Conservation (phyloP, 2,329 filamentous ascomycete genomes). For the Endoconidiophora polonica region DNA sequence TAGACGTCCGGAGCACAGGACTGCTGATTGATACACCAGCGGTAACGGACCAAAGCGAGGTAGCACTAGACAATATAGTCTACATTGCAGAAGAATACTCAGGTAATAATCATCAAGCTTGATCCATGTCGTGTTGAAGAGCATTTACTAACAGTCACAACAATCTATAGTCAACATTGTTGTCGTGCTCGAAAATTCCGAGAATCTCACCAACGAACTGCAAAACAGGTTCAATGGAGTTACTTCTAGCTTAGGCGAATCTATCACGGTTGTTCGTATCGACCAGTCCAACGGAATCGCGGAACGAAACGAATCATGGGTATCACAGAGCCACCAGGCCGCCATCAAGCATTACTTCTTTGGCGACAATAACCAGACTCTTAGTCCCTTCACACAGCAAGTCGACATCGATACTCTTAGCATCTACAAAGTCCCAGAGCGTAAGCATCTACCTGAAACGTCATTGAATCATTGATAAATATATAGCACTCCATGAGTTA, state of each 20-base stretch:
- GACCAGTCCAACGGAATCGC: constrained; percentile 77
- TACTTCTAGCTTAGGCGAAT: constrained; percentile 43
- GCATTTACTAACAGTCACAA: not conserved
- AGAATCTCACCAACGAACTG: constrained; percentile 55
- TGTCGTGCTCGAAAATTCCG: constrained; percentile 62
- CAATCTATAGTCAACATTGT: constrained; percentile 51
- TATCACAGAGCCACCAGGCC: constrained; percentile 56
- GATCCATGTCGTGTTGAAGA: not conserved
- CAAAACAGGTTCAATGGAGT: constrained; percentile 46
- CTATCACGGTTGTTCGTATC: constrained; percentile 59
- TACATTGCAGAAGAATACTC: constrained; percentile 51
- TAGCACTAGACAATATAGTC: constrained; percentile 56
- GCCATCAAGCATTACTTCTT: constrained; percentile 91
- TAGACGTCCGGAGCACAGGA: constrained; percentile 52
- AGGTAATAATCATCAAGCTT: constrained; percentile 19
- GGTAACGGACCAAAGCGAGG: constrained; percentile 46
- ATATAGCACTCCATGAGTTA: not conserved
- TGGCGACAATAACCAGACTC: constrained; percentile 55
- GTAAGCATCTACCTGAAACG: constrained; percentile 24
- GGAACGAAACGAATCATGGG: constrained; percentile 54
- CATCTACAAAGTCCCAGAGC: constrained; percentile 52
- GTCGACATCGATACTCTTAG: constrained; percentile 60
- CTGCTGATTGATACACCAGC: constrained; percentile 76
- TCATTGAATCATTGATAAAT: not conserved
- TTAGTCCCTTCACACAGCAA: constrained; percentile 77